Evolutionary conservation across 306 rosid species (phyloP).

Genomic region (Leucaena leucocephala): DNA sequence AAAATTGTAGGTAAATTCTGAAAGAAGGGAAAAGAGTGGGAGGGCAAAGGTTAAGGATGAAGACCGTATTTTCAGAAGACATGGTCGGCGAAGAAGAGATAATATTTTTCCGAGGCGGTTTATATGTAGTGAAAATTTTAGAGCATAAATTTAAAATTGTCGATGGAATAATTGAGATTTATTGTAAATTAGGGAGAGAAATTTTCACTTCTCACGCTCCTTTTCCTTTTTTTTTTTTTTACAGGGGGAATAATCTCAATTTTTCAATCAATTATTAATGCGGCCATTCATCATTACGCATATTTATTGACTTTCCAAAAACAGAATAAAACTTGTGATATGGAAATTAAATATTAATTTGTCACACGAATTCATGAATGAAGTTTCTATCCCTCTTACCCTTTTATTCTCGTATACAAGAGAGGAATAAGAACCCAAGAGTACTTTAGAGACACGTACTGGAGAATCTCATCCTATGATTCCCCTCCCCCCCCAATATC

Average conservation of each 20-base stretch:
- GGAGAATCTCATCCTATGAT: neutral
- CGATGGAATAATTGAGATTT: neutral
- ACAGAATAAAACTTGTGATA: neutral
- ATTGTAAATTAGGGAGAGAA: too few species aligned
- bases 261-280: neutral
- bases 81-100: neutral
- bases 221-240: neutral
- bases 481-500: too few species aligned
- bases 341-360: too few species aligned
- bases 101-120: neutral
- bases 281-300: neutral
- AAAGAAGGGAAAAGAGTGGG: neutral
- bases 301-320: neutral
- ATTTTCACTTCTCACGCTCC: neutral
- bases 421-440: too few species aligned
- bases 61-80: conserved; percentile 29
- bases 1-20: neutral
- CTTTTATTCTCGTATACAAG: too few species aligned
- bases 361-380: too few species aligned
- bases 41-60: neutral
- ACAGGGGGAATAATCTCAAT: neutral
- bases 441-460: neutral
- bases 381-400: too few species aligned
- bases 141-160: neutral
- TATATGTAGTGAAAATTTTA: neutral